Conservation (phyloP, 2,329 filamentous ascomycete genomes). For the Seiridium cupressi region DNA sequence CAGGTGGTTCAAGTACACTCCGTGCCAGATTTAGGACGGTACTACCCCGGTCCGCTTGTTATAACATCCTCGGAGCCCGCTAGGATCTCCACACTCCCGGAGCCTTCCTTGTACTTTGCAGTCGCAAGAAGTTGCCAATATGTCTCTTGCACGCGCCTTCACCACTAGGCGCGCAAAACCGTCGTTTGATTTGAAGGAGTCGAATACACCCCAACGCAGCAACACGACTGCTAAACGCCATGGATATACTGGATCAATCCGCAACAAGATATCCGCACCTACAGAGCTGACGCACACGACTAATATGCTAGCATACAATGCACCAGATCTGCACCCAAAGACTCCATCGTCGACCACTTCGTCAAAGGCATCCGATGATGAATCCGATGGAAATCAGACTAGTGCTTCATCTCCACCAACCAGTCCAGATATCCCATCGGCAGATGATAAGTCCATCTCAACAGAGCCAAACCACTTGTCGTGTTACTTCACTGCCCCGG, state of each 20-base stretch:
- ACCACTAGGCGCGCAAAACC: constrained; percentile 67
- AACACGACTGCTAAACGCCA: constrained; percentile 45
- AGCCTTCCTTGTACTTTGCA: neutral
- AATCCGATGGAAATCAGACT: constrained; percentile 66
- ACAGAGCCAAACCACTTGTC: constrained; percentile 66
- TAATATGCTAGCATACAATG: constrained; percentile 94
- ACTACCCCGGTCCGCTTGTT: neutral
- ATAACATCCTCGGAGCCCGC: neutral
- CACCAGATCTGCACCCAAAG: constrained; percentile 69
- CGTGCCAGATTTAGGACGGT: neutral
- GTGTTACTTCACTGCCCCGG: constrained; percentile 60
- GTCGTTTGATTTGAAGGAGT: constrained; percentile 43
- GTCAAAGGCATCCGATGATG: constrained; percentile 60
- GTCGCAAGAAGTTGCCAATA: constrained; percentile 29
- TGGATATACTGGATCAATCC: constrained; percentile 42
- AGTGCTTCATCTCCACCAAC: constrained; percentile 61
- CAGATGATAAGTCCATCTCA: constrained; percentile 53
- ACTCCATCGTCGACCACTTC: constrained; percentile 51
- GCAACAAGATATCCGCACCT: constrained; percentile 81
- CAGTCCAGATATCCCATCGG: constrained; percentile 63
- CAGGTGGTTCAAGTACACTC: neutral
- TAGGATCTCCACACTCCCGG: neutral
- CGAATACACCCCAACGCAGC: constrained; percentile 45
- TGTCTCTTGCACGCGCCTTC: constrained; percentile 69
- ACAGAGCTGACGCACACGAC: constrained; percentile 89